A percentile compares a stretch with the other conserved stretches of the same genome.
These are phyloP conservation scores for Lolium rigidum DNA, from an alignment of 176 grass and related monocot genomes.

Conservation along the genomic window DNA sequence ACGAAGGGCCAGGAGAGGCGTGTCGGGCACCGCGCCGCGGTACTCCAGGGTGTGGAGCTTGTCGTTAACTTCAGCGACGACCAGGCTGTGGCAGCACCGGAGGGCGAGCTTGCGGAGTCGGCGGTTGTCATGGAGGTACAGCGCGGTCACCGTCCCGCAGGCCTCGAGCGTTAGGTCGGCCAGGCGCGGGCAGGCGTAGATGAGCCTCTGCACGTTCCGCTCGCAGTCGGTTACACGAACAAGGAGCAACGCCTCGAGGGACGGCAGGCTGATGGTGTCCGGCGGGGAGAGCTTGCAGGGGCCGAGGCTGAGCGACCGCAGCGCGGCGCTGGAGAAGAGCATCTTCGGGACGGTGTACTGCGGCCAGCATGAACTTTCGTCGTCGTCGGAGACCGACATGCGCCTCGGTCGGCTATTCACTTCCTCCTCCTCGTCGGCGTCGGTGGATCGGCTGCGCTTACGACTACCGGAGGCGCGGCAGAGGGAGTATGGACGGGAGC, in stretches of 20 bases:
- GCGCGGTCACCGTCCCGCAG: neutral
- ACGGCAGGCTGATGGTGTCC: neutral
- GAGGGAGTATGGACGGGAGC: neutral
- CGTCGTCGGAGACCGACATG: neutral
- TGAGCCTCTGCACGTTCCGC: neutral
- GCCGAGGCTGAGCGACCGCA: neutral
- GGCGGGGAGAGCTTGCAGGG: conserved; percentile 1
- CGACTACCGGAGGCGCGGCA: neutral
- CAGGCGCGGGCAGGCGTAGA: conserved; percentile 20
- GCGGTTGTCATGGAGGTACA: neutral
- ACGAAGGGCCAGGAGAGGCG: neutral
- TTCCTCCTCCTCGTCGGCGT: neutral
- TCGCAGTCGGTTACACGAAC: neutral
- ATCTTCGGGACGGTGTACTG: neutral
- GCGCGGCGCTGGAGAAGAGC: conserved; percentile 1
- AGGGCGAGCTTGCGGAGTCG: conserved; percentile 16
- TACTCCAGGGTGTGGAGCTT: conserved; percentile 15
- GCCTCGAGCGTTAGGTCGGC: conserved; percentile 33
- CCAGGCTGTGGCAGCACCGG: conserved; percentile 19
- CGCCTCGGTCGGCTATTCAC: neutral
- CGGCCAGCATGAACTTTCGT: neutral
- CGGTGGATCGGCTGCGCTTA: neutral
- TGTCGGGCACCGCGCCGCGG: neutral
- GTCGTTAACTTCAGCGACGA: neutral
- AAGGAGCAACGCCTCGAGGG: conserved; percentile 5